These are phyloP conservation scores for Trichoderma orchidacearum DNA, from an alignment of 495 filamentous ascomycete genomes.

Conservation along the genomic window DNA sequence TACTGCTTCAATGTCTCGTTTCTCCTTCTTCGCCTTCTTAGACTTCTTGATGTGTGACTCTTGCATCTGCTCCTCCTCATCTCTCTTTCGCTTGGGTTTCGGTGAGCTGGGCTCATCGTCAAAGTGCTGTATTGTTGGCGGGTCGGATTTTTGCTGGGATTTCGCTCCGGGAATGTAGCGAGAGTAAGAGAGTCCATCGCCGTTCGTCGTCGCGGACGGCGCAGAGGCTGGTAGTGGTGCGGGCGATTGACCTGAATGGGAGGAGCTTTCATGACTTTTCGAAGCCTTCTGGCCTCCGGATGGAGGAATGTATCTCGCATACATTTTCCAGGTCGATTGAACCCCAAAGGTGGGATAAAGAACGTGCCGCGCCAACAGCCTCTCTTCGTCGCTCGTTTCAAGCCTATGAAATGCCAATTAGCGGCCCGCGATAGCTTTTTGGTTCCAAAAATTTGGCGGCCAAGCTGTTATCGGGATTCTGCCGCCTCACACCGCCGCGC, in stretches of 20 bases:
- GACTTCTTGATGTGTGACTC: conserved; percentile 10
- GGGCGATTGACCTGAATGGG: conserved; percentile 11
- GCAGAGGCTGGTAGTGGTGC: background rate
- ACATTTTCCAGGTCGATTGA: conserved; percentile 9
- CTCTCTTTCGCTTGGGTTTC: conserved; percentile 9
- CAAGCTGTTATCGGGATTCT: background rate
- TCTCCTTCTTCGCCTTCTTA: conserved; percentile 7
- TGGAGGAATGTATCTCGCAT: conserved; percentile 23
- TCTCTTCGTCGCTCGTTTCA: background rate
- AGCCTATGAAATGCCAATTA: background rate
- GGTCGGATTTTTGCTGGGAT: background rate
- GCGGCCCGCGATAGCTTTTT: background rate
- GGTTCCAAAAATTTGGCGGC: conserved; percentile 4
- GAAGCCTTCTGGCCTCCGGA: conserved; percentile 8
- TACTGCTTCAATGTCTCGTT: conserved; percentile 8
- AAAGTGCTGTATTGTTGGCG: conserved; percentile 1
- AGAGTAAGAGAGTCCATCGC: conserved; percentile 15
- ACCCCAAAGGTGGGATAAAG: background rate
- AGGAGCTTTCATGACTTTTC: background rate
- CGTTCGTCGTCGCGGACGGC: conserved; percentile 9
- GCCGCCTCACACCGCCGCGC: background rate
- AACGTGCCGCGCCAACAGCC: background rate
- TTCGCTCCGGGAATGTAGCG: conserved; percentile 26
- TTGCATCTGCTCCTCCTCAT: conserved; percentile 1
- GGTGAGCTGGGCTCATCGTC: conserved; percentile 9